Evolutionary conservation across 2,329 filamentous ascomycete genomes (phyloP).

Genomic region (Xylariomycetidae sp.): DNA sequence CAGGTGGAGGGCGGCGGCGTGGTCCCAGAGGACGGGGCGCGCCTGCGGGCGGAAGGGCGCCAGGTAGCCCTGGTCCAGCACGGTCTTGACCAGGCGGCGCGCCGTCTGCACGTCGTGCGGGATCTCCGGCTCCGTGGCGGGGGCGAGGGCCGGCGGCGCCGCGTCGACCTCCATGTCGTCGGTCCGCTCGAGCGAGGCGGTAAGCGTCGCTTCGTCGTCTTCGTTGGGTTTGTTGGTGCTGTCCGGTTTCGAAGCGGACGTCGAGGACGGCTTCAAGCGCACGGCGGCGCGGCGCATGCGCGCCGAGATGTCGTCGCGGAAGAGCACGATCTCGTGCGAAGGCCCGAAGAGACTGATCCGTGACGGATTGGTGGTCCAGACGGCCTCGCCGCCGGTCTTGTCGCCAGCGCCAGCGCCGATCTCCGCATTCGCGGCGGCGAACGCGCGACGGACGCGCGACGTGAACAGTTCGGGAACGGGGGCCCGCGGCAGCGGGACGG

Average conservation of each 20-base stretch:
- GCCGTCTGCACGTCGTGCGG: conserved; percentile 53
- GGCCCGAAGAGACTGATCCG: conserved; percentile 81
- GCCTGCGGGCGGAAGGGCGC: conserved; percentile 76
- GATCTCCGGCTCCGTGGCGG: conserved; percentile 16
- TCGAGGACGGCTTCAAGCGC: conserved; percentile 49
- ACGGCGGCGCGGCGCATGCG: conserved; percentile 73
- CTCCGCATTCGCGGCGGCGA: conserved; percentile 72
- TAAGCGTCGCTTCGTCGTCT: conserved; percentile 29
- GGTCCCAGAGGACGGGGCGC: conserved; percentile 88
- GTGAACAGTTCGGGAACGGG: conserved; percentile 85
- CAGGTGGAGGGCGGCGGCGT: conserved; percentile 66
- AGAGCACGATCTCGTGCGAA: conserved; percentile 77
- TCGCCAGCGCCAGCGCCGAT: conserved; percentile 53
- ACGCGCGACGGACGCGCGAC: conserved; percentile 72
- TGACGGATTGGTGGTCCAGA: conserved; percentile 87
- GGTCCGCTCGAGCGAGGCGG: conserved; percentile 17
- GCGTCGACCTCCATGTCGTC: conserved; percentile 41
- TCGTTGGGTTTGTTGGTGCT: conserved; percentile 8
- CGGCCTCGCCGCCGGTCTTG: conserved; percentile 67
- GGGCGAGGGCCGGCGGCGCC: conserved; percentile 8
- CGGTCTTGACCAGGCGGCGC: conserved; percentile 78
- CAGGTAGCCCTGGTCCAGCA: conserved; percentile 85
- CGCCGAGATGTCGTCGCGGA: conserved; percentile 79
- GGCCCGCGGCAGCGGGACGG: conserved; percentile 62
- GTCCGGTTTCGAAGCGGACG: conserved; percentile 8